Evolutionary conservation across 2,329 filamentous ascomycete species (phyloP).

Genomic region (Parastagonospora avenae): DNA sequence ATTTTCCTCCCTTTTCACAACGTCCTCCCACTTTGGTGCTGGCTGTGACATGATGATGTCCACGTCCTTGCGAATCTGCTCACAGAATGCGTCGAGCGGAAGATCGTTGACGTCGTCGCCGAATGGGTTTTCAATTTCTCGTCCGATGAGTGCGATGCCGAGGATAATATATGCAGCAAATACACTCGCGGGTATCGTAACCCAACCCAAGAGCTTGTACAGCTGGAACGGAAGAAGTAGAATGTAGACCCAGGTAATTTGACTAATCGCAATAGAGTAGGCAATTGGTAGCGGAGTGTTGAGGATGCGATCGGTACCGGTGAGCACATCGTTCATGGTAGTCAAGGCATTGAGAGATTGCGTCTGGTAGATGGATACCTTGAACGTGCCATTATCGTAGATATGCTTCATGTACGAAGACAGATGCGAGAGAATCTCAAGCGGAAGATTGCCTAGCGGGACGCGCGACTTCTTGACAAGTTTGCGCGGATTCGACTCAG

Average conservation of each 20-base stretch:
- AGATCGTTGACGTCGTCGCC: constrained; percentile 80
- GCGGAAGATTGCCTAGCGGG: constrained; percentile 78
- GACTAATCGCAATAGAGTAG: constrained; percentile 82
- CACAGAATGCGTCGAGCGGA: constrained; percentile 70
- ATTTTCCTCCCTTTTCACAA: constrained; percentile 55
- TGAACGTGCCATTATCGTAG: constrained; percentile 60
- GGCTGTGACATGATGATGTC: constrained; percentile 70
- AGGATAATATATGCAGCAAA: constrained; percentile 80
- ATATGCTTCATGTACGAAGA: constrained; percentile 68
- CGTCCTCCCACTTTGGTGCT: constrained; percentile 57
- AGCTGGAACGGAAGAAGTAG: constrained; percentile 82
- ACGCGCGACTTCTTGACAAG: constrained; percentile 70
- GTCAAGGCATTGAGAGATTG: constrained; percentile 64
- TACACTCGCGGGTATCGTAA: constrained; percentile 77
- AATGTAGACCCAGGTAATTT: constrained; percentile 86
- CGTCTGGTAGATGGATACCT: constrained; percentile 64
- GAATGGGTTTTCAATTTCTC: constrained; percentile 85
- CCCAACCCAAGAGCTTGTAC: constrained; percentile 65
- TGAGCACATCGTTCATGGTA: constrained; percentile 72
- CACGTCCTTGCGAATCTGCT: constrained; percentile 73
- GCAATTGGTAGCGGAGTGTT: constrained; percentile 81
- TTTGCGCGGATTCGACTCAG: constrained; percentile 77
- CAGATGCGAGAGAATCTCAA: constrained; percentile 78
- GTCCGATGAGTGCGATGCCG: constrained; percentile 74
- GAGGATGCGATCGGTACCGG: constrained; percentile 75